Evolutionary conservation across 305 asterid species (phyloP).

Genomic region (Solanum hybrid): DNA sequence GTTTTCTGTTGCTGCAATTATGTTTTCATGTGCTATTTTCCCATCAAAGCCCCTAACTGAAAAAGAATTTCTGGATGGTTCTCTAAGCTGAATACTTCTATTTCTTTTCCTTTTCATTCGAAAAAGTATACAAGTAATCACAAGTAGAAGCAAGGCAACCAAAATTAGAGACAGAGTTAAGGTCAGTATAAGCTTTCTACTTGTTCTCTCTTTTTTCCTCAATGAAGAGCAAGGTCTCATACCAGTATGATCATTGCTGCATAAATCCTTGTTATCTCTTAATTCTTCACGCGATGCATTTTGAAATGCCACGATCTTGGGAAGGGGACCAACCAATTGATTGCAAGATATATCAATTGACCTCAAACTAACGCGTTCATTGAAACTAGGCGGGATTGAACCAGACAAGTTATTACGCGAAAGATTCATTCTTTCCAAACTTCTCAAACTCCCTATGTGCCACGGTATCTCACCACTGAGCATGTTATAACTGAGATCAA

Average conservation of each 20-base stretch:
- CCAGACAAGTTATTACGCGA: conserved; percentile 33
- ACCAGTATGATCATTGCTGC: conserved; percentile 23
- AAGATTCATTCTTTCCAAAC: conserved; percentile 14
- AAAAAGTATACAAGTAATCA: background rate
- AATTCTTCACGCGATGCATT: conserved; percentile 17
- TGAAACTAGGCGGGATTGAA: conserved; percentile 20
- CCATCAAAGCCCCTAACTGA: conserved; percentile 24
- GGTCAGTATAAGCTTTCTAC: background rate
- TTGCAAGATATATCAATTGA: conserved; percentile 27
- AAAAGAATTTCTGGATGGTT: background rate
- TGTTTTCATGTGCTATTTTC: conserved; percentile 18
- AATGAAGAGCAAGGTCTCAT: conserved; percentile 17
- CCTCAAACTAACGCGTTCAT: conserved; percentile 10
- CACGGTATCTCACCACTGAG: conserved; percentile 17
- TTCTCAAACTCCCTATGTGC: conserved; percentile 9
- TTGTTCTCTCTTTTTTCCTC: background rate
- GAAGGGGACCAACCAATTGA: conserved; percentile 31
- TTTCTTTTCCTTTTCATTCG: background rate
- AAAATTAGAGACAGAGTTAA: background rate
- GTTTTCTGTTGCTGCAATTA: conserved; percentile 26
- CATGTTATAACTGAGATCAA: conserved; percentile 29
- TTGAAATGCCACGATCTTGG: conserved; percentile 15
- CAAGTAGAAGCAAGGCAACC: background rate
- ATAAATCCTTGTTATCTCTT: conserved; percentile 21
- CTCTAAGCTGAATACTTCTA: background rate